phyloP scores from a whole-genome alignment of 1,284 basidiomycete genomes.

The Cutaneotrichosporon arboriforme region DNA sequence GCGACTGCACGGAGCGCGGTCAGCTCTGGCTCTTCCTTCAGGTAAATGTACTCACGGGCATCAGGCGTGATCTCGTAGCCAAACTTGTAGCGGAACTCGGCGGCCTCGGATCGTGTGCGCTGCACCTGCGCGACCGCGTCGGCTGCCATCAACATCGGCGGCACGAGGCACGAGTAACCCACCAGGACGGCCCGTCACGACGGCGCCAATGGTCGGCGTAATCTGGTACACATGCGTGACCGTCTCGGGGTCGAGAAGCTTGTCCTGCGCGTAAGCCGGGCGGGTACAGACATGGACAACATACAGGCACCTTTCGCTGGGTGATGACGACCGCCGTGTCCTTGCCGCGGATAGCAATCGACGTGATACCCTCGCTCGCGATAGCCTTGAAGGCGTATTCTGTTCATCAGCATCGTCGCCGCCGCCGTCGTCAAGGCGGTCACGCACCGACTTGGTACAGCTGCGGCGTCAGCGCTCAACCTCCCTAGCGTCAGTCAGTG shows the following conservation, averaged over 20 bases:
- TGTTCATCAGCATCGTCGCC: slow-evolving; percentile 39
- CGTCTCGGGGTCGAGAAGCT: slow-evolving; percentile 89
- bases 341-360: slow-evolving; percentile 86
- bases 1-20: slow-evolving; percentile 54
- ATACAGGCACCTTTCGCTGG: slow-evolving; percentile 94
- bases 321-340: slow-evolving; percentile 94
- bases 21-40: background rate
- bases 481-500: background rate
- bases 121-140: slow-evolving; percentile 88
- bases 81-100: slow-evolving; percentile 92
- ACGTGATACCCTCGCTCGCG: slow-evolving; percentile 90
- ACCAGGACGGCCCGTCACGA: slow-evolving; percentile 95
- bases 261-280: slow-evolving; percentile 61
- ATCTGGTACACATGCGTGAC: slow-evolving; percentile 96
- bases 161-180: no score
- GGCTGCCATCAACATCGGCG: no score
- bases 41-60: slow-evolving; percentile 51
- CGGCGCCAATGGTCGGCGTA: slow-evolving; percentile 93
- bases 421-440: background rate
- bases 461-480: slow-evolving; percentile 20
- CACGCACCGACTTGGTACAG: slow-evolving; percentile 89
- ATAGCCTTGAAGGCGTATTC: slow-evolving; percentile 99
- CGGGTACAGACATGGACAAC: slow-evolving; percentile 23
- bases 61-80: slow-evolving; percentile 98
- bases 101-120: slow-evolving; percentile 84